Base-by-base conservation (phyloP, 2,329 filamentous ascomycete species). In the Hymenotorrendiella dingleyae region DNA sequence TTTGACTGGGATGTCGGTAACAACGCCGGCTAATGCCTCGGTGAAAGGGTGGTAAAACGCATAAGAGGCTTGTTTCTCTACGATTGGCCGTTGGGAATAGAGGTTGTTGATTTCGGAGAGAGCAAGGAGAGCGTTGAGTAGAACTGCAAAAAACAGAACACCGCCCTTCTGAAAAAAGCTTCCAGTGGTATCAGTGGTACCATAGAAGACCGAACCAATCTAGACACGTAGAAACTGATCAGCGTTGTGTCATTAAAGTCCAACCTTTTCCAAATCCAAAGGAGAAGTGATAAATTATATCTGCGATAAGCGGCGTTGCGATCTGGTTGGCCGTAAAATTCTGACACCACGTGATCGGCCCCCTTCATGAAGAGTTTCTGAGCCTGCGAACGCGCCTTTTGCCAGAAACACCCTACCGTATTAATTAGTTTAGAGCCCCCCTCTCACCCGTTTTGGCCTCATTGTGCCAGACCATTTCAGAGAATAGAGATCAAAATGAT, bases 21-120 rank as follows among this genome's bases (percentile, higher is more conserved):
- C 66, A 80, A 94, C 93, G 12, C 86, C 93, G 0, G 89, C 80
- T 37, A 91, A 72, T 11, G 89, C 87, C 70, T 96, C 89, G 5
- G 89, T 85, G 10, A 85, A 90, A 0, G 91, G 88, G 57, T 94
- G 90, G 55, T 96, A 94, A 19, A 96, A 74, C 16, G 89, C 89
- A 61, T 95, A 96, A 39, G 84, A 80, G 40, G 75, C 70, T 56
- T 97, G 90, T 62, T 95, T 95, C 61, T 95, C 88, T 45, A 96
- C 86, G 54, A 95, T 94, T 0, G 86, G 85, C 23, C 90, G 83
- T 75, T 94, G 88, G 3, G 84, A 75, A 59, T 93, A 95, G 3
- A 94, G 73, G 22, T 36, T n/a, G 1, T 93, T 67, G 60, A 94
- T 82, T 57, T 83, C 80, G 9, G 74, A 64, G 40, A 77, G 74